Base-by-base conservation (phyloP, 1,284 basidiomycete species). In the Malassezia furfur region DNA sequence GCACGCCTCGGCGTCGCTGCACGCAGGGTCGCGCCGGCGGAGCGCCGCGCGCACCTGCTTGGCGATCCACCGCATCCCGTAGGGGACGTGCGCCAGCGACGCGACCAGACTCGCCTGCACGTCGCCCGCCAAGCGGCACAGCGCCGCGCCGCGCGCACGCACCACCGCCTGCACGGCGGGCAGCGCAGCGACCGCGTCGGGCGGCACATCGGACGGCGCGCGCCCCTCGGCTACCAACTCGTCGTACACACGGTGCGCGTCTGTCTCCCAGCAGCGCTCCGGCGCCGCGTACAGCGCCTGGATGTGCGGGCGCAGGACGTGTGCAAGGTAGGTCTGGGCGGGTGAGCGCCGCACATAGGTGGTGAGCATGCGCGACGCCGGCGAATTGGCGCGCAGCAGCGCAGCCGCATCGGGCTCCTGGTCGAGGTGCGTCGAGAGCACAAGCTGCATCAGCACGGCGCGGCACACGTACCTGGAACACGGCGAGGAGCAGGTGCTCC, bases 291-390 rank as follows among this genome's bases (percentile, higher is more conserved):
- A 94, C 61, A 99, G 80, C 70, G 87, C 90, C 78, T 96, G 96
- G 78, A 99, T 96, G 54, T 93, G 84, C 75, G 96, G 91, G 12
- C 93, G 89, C 48, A 99, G 80, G 32, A 96, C 91, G 63, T 86
- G 85, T 79, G 96, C 96, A 64, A 99, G 83, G 76, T 96, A 99
- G 68, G 87, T 88, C 77, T 98, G 93, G 63, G 93, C 93, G 0
- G 94, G 93, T 48, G 91, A 93, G 62, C 94, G 85, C 54, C 94
- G 86, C 45, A 93, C 96, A 78, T 98, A 99, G 19, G 93, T 96
- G 38, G 94, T 96, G 93, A 99, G 96, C 93, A 98, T 96, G 45
- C 94, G 85, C 50, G 91, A 96, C 17, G 96, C 93, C 47, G 94
- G 93, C 43, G 94, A 98, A 78, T 98, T 98, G 57, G 93, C 91